phyloP scores from a whole-genome alignment of 164 flowering plant species.

The Tinospora cordifolia region DNA sequence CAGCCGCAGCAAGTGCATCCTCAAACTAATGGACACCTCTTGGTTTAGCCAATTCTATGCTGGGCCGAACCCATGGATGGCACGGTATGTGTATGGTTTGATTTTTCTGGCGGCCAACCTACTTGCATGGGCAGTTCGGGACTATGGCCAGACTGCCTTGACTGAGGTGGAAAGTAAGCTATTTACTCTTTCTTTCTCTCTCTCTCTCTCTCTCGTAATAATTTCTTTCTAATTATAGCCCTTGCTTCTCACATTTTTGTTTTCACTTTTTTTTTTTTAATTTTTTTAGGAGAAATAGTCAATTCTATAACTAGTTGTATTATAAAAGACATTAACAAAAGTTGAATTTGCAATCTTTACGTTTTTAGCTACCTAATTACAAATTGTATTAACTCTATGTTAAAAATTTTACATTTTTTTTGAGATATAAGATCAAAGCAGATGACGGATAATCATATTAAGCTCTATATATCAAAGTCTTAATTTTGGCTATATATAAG shows the following conservation, averaged over 20 bases:
- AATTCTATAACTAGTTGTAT: too few species aligned
- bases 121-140: slow-evolving; percentile 76
- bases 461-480: too few species aligned
- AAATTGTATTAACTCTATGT: too few species aligned
- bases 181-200: too few species aligned
- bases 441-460: too few species aligned
- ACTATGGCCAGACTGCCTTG: slow-evolving; percentile 47
- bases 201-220: background rate
- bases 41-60: slow-evolving; percentile 54
- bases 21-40: slow-evolving; percentile 29
- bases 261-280: background rate
- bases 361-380: too few species aligned
- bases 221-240: too few species aligned
- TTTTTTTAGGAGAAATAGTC: background rate
- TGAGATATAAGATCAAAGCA: too few species aligned
- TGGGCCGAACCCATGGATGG: slow-evolving; percentile 82
- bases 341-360: too few species aligned
- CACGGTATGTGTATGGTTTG: slow-evolving; percentile 66
- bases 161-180: slow-evolving; percentile 60
- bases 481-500: too few species aligned
- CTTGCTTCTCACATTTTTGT: background rate
- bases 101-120: slow-evolving; percentile 56
- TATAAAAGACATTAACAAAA: too few species aligned
- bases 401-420: too few species aligned
- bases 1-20: slow-evolving; percentile 17